phyloP scores from a whole-genome alignment of 768 basidiomycete genomes.

The Ephemerocybe angulata region DNA sequence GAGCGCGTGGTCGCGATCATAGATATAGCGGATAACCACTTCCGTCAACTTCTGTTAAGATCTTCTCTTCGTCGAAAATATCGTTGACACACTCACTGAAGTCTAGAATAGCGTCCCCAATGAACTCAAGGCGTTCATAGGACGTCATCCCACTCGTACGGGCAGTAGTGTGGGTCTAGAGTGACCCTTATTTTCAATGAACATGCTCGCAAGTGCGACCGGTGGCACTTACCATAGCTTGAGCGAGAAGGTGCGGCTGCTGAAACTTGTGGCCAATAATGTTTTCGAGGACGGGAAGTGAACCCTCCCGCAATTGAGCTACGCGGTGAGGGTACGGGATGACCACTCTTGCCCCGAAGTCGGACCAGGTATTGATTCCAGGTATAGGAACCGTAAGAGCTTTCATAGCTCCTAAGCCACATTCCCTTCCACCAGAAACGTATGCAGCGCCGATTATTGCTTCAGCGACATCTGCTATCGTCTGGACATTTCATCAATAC shows the following conservation, averaged over 20 bases:
- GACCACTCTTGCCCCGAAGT: constrained; percentile 54
- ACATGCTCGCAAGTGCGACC: not conserved
- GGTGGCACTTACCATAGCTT: constrained; percentile 60
- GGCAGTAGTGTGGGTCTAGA: constrained; percentile 65
- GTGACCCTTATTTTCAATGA: constrained; percentile 19
- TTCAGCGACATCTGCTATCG: constrained; percentile 80
- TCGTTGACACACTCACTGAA: constrained; percentile 50
- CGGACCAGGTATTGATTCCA: constrained; percentile 64
- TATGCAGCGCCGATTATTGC: constrained; percentile 83
- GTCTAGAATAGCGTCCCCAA: constrained; percentile 85
- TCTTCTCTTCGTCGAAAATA: constrained; percentile 6
- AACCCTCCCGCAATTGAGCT: constrained; percentile 43
- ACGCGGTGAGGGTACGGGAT: constrained; percentile 41
- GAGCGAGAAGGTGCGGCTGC: constrained; percentile 59
- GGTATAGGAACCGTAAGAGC: constrained; percentile 63
- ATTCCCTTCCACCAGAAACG: constrained; percentile 65
- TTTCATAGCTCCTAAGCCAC: constrained; percentile 61
- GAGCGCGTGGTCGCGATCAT: constrained; percentile 54
- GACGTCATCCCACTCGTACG: constrained; percentile 52
- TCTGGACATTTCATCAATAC: constrained; percentile 34
- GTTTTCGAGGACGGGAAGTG: constrained; percentile 53
- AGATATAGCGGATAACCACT: constrained; percentile 78
- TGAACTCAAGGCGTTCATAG: constrained; percentile 78
- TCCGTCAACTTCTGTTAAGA: constrained; percentile 10
- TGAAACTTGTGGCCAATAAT: constrained; percentile 64